phyloP scores from a whole-genome alignment of 169 alveolate species.

The Eimeria maxima region DNA sequence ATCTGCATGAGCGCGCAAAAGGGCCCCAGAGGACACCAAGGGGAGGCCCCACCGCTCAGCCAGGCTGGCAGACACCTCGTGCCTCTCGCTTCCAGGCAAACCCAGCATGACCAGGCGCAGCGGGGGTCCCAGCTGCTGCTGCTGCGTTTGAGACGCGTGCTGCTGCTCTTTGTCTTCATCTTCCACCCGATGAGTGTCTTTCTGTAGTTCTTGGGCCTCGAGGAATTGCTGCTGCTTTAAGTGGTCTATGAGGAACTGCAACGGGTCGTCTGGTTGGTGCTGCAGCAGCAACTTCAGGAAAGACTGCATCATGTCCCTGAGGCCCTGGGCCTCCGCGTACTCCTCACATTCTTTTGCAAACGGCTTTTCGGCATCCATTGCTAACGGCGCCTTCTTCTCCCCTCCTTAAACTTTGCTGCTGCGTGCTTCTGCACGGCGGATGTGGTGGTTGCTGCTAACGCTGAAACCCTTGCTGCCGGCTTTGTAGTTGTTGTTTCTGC shows the following conservation, averaged over 20 bases:
- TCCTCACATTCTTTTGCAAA: slow-evolving; percentile 45
- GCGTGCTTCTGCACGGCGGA: background rate
- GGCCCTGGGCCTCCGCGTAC: slow-evolving; percentile 65
- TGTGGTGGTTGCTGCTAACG: background rate
- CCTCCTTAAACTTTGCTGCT: background rate
- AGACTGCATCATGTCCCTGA: slow-evolving; percentile 50
- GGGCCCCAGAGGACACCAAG: slow-evolving; percentile 89
- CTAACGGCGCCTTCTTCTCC: background rate
- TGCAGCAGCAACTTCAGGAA: slow-evolving; percentile 77
- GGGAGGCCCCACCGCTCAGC: slow-evolving; percentile 89
- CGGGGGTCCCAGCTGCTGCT: slow-evolving; percentile 76
- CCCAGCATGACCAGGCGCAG: slow-evolving; percentile 68
- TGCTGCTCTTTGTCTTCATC: slow-evolving; percentile 72
- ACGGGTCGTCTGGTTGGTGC: slow-evolving; percentile 93
- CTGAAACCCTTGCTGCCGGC: background rate
- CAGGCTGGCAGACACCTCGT: slow-evolving; percentile 89
- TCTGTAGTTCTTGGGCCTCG: slow-evolving; percentile 9
- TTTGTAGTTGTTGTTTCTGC: background rate
- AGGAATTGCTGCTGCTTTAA: slow-evolving; percentile 86
- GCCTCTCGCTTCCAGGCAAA: slow-evolving; percentile 87
- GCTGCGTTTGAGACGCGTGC: background rate
- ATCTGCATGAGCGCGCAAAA: slow-evolving; percentile 90
- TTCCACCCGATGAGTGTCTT: slow-evolving; percentile 90
- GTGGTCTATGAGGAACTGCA: slow-evolving; percentile 89
- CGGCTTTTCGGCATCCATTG: slow-evolving; percentile 32